Conservation (phyloP, 2,329 filamentous ascomycete species). For the Cercospora canescens region DNA sequence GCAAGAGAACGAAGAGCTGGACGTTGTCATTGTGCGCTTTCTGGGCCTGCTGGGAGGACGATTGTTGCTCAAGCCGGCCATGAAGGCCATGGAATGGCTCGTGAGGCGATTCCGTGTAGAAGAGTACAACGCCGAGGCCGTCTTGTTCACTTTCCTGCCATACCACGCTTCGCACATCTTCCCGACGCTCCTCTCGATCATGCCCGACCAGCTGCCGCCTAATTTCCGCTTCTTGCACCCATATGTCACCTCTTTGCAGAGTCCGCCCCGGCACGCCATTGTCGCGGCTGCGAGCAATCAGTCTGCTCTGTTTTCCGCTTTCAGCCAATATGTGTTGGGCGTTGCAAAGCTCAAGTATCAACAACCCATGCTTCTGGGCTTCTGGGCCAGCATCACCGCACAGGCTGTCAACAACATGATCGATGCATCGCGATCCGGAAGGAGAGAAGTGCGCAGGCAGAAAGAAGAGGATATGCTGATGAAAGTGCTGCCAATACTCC, state of each 20-base stretch:
- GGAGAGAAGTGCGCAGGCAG: conserved; percentile 72
- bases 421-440: conserved; percentile 73
- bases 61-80: conserved; percentile 78
- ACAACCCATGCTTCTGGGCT: conserved; percentile 75
- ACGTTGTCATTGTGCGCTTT: conserved; percentile 77
- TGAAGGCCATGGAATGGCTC: conserved; percentile 94
- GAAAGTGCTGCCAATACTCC: conserved; percentile 67
- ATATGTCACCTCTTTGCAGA: conserved; percentile 75
- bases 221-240: conserved; percentile 83
- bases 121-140: conserved; percentile 77
- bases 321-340: conserved; percentile 78
- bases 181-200: conserved; percentile 79
- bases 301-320: conserved; percentile 68
- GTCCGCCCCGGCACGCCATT: conserved; percentile 76
- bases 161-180: conserved; percentile 89
- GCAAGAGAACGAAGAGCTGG: conserved; percentile 77
- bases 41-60: conserved; percentile 75
- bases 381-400: conserved; percentile 87
- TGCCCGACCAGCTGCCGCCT: conserved; percentile 71
- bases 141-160: conserved; percentile 85
- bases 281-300: conserved; percentile 83
- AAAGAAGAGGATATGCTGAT: conserved; percentile 78
- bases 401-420: conserved; percentile 83
- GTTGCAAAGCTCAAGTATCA: conserved; percentile 71
- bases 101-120: conserved; percentile 90